Conservation (phyloP, 2,329 filamentous ascomycete species). For the Pestalotiopsis sp. region DNA sequence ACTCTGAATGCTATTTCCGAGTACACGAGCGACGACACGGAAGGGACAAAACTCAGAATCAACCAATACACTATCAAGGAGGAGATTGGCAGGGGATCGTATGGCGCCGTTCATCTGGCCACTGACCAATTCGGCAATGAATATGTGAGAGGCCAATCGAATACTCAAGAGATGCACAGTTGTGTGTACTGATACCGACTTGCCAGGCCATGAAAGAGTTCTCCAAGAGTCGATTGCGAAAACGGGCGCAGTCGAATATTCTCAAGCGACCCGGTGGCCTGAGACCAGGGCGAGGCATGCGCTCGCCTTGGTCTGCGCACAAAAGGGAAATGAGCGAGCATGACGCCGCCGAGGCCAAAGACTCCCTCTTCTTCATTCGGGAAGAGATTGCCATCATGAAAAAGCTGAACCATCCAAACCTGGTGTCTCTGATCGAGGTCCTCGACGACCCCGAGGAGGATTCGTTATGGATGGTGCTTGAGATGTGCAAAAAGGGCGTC, state of each 20-base stretch:
- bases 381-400: constrained; percentile 99
- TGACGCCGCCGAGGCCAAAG: constrained; percentile 63
- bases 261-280: constrained; percentile 53
- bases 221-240: constrained; percentile 87
- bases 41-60: constrained; percentile 84
- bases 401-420: constrained; percentile 90
- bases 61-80: constrained; percentile 95
- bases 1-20: constrained; percentile 88
- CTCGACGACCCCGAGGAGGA: constrained; percentile 95
- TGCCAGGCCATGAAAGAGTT: constrained; percentile 93
- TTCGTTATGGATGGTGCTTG: constrained; percentile 96
- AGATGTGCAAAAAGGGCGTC: constrained; percentile 98
- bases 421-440: constrained; percentile 93
- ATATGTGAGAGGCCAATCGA: constrained; percentile 66
- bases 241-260: constrained; percentile 87
- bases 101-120: constrained; percentile 89
- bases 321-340: constrained; percentile 38
- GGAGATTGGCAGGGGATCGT: constrained; percentile 96
- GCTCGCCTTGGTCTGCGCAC: constrained; percentile 25
- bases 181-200: not conserved
- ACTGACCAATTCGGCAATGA: constrained; percentile 88
- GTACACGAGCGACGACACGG: constrained; percentile 82
- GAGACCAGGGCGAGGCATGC: constrained; percentile 43
- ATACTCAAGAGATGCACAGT: not conserved
- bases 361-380: constrained; percentile 83